These are phyloP conservation scores for Setaria viridis DNA, from an alignment of 202 grass and related monocot genomes.

Conservation along the genomic window DNA sequence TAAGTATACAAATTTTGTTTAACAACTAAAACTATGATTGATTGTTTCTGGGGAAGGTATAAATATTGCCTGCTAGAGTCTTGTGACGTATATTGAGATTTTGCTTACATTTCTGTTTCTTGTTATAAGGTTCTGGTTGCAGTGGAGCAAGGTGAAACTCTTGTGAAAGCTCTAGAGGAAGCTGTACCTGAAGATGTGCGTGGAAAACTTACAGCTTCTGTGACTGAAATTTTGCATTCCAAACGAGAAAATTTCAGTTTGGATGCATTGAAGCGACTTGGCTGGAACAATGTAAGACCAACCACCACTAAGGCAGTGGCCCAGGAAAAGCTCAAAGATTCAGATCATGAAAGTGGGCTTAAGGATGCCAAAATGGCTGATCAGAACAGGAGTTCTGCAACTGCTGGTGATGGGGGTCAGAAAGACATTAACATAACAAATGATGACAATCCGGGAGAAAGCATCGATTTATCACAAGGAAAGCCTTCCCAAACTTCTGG, in stretches of 20 bases:
- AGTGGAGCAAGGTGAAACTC: conserved; percentile 81
- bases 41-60: not conserved
- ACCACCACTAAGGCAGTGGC: conserved; percentile 40
- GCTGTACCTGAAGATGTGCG: conserved; percentile 97
- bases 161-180: conserved; percentile 92
- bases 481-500: conserved; percentile 59
- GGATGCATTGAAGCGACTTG: conserved; percentile 59
- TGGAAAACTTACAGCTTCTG: conserved; percentile 73
- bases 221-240: conserved; percentile 78
- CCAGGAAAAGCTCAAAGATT: conserved; percentile 69
- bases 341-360: conserved; percentile 36
- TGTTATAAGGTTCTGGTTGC: conserved; percentile 77
- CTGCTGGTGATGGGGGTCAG: conserved; percentile 44
- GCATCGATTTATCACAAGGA: conserved; percentile 45
- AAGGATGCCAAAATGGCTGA: conserved; percentile 52
- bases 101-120: conserved; percentile 45
- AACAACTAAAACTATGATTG: not conserved
- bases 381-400: conserved; percentile 47
- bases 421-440: conserved; percentile 50
- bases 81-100: conserved; percentile 38
- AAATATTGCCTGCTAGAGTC: conserved; percentile 7
- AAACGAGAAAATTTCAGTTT: conserved; percentile 71
- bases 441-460: conserved; percentile 48
- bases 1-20: conserved; percentile 1
- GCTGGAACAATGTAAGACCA: conserved; percentile 58